These are phyloP conservation scores for Copromyces sp. DNA, from an alignment of 495 filamentous ascomycete genomes.

Conservation along the genomic window DNA sequence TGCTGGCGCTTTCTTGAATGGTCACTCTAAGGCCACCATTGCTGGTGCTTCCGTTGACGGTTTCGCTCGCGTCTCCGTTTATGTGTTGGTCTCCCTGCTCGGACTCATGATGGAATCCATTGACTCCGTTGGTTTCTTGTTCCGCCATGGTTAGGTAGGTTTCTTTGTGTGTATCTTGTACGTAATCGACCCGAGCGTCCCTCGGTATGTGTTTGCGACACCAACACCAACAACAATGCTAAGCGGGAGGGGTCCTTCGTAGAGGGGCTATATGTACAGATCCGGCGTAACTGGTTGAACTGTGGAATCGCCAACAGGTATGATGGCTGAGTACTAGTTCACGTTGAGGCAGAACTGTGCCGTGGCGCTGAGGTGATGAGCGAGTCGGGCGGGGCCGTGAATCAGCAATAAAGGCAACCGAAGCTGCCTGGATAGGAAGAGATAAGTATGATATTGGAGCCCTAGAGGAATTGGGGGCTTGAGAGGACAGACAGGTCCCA, in stretches of 20 bases:
- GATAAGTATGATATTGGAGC: not conserved
- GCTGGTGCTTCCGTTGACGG: slow-evolving; percentile 17
- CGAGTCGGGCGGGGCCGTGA: not conserved
- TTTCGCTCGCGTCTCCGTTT: slow-evolving; percentile 10
- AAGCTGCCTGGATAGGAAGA: not conserved
- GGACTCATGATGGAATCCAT: slow-evolving; percentile 18
- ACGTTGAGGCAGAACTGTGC: not conserved
- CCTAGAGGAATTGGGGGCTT: not conserved
- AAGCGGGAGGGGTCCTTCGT: not conserved
- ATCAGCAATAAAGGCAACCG: not conserved
- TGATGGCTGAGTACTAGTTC: not conserved
- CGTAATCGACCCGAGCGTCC: not conserved
- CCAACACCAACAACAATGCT: not conserved
- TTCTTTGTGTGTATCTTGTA: not conserved
- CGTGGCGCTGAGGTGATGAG: not conserved
- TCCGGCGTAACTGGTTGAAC: not conserved
- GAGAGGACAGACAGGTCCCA: not conserved
- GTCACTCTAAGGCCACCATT: not conserved
- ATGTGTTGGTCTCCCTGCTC: slow-evolving; percentile 9
- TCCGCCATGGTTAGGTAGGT: not conserved
- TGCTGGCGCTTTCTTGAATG: slow-evolving; percentile 7
- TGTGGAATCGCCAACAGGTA: not conserved
- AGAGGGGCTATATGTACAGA: not conserved
- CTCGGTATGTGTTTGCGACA: not conserved
- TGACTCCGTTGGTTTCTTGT: slow-evolving; percentile 20